Conservation (phyloP, 2,329 filamentous ascomycete genomes). For the Neofusicoccum laricinum region DNA sequence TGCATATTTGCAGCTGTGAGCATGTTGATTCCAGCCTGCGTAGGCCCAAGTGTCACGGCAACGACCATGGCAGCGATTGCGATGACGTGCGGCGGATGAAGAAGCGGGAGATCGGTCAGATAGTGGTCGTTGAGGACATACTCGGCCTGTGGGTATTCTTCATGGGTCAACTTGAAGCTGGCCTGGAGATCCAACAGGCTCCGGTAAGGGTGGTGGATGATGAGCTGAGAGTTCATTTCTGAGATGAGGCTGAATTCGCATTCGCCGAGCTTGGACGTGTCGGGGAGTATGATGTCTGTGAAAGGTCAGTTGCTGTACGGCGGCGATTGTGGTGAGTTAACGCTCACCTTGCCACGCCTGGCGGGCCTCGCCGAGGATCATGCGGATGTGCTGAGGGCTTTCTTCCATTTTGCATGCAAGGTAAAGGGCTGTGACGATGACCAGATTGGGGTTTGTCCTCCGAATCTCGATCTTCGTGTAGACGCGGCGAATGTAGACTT, state of each 20-base stretch:
- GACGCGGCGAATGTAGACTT: conserved; percentile 92
- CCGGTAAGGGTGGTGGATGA: conserved; percentile 87
- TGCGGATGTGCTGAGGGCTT: conserved; percentile 89
- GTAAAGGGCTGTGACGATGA: conserved; percentile 91
- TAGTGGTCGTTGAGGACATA: conserved; percentile 89
- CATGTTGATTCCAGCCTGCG: conserved; percentile 48
- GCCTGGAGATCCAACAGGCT: conserved; percentile 69
- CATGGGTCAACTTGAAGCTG: conserved; percentile 68
- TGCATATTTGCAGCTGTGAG: conserved; percentile 39
- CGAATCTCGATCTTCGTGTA: conserved; percentile 89
- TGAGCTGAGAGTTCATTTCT: conserved; percentile 85
- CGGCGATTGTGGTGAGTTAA: background rate
- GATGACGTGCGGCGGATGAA: conserved; percentile 82
- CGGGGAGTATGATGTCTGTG: conserved; percentile 63
- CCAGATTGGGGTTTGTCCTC: conserved; percentile 87
- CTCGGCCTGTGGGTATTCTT: conserved; percentile 75
- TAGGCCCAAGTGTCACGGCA: conserved; percentile 75
- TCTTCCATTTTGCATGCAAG: conserved; percentile 98
- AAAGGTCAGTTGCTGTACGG: conserved; percentile 16
- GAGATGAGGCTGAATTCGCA: conserved; percentile 92
- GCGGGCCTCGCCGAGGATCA: conserved; percentile 82
- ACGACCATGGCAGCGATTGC: conserved; percentile 84
- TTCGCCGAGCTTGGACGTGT: conserved; percentile 83
- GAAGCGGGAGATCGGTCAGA: conserved; percentile 83
- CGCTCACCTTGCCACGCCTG: conserved; percentile 61